Percentiles rank a stretch among this genome's conserved stretches.
phyloP scores from a whole-genome alignment of 2,329 filamentous ascomycete species.

The Penicillium sp. region DNA sequence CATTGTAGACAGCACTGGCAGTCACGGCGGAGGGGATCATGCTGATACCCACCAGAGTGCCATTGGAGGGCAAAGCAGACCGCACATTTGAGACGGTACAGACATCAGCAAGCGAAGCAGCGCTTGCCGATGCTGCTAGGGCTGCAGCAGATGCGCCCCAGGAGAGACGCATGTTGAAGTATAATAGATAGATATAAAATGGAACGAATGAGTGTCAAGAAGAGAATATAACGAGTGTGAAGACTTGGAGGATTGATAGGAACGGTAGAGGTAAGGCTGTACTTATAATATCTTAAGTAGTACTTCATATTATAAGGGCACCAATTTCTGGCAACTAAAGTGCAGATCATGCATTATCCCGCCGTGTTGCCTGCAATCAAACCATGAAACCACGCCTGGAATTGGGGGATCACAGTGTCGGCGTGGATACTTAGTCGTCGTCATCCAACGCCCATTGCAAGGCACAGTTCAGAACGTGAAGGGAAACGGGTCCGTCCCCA shows the following conservation, averaged over 20 bases:
- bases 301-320: too few species aligned
- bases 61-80: conserved; percentile 44
- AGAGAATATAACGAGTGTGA: background rate
- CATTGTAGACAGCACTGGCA: conserved; percentile 41
- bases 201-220: background rate
- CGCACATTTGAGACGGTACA: conserved; percentile 47
- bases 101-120: conserved; percentile 40
- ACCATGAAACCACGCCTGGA: background rate
- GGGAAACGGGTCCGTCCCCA: background rate
- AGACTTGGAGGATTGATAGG: background rate
- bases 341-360: background rate
- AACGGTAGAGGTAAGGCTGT: background rate
- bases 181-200: background rate
- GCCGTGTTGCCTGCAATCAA: background rate
- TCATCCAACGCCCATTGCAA: background rate
- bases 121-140: conserved; percentile 30
- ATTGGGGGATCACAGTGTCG: background rate
- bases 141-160: conserved; percentile 17
- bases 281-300: background rate
- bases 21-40: conserved; percentile 44
- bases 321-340: background rate
- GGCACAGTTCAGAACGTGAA: background rate
- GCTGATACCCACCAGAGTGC: conserved; percentile 43
- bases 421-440: background rate
- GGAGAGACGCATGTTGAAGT: conserved; percentile 25